Percentiles rank a stretch among this genome's conserved stretches.
Evolutionary conservation across 257 asterid genomes (phyloP).

Genomic region (Rauvolfia tetraphylla): DNA sequence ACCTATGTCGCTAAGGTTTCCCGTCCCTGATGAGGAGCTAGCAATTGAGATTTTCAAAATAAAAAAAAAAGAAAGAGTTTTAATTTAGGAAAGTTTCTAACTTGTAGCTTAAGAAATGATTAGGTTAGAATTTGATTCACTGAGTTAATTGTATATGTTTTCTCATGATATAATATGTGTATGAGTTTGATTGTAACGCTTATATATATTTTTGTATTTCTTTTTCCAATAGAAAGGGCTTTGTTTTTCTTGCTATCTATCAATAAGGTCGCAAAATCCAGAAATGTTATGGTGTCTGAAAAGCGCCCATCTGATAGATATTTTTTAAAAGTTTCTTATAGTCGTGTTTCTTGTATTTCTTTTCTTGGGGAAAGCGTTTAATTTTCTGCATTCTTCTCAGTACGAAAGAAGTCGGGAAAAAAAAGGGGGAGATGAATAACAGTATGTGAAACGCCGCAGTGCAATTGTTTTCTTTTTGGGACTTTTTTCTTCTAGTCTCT

Average conservation of each 20-base stretch:
- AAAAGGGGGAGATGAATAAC: too few relatives aligned
- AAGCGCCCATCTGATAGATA: too few relatives aligned
- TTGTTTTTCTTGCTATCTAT: too few relatives aligned
- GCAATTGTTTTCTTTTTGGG: too few relatives aligned
- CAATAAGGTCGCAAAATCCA: too few relatives aligned
- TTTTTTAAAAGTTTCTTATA: too few relatives aligned
- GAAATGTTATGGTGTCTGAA: too few relatives aligned
- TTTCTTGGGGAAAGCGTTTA: too few relatives aligned
- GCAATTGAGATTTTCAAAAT: background rate
- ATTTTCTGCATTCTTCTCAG: too few relatives aligned
- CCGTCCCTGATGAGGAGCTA: conserved; percentile 22
- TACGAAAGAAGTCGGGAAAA: too few relatives aligned
- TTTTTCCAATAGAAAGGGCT: background rate
- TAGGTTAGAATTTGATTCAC: background rate
- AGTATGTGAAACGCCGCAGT: background rate
- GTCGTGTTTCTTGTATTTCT: too few relatives aligned
- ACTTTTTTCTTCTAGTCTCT: too few relatives aligned
- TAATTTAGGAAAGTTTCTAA: background rate
- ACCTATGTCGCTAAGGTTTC: conserved; percentile 41
- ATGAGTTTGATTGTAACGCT: background rate
- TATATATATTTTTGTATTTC: background rate
- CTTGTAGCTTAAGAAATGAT: background rate
- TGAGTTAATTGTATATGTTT: conserved; percentile 4
- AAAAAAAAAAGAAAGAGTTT: background rate
- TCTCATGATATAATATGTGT: background rate